Evolutionary conservation across 2,329 filamentous ascomycete species (phyloP).

Genomic region (Colletotrichum somersetense): DNA sequence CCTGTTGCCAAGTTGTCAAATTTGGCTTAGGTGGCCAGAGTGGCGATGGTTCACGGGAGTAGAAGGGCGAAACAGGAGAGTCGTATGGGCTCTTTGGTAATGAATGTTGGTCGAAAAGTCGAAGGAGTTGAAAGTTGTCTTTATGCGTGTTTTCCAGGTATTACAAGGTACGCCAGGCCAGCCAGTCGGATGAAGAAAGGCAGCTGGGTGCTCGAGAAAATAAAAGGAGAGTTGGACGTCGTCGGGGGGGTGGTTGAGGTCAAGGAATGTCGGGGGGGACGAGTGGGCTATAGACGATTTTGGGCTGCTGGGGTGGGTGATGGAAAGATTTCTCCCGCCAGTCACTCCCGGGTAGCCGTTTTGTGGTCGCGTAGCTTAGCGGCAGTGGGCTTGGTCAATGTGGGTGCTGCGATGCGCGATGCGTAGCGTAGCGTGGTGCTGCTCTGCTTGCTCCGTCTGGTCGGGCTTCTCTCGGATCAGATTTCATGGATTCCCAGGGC

Average conservation of each 20-base stretch:
- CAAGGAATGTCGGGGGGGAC: conserved; percentile 44
- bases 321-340: conserved; percentile 41
- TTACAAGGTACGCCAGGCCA: conserved; percentile 43
- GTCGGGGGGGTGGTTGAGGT: conserved; percentile 38
- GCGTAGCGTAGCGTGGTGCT: conserved; percentile 23
- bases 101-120: conserved; percentile 40
- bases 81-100: conserved; percentile 25
- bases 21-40: conserved; percentile 24
- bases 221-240: conserved; percentile 40
- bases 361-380: conserved; percentile 39
- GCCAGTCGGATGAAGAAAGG: conserved; percentile 30
- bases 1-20: conserved; percentile 19
- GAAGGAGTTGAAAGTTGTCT: conserved; percentile 24
- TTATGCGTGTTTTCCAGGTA: conserved; percentile 39
- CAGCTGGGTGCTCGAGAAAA: conserved; percentile 38
- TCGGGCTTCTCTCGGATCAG: conserved; percentile 34
- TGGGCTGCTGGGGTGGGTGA: conserved; percentile 28
- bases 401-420: conserved; percentile 40
- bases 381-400: conserved; percentile 36
- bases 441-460: conserved; percentile 17
- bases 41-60: conserved; percentile 19
- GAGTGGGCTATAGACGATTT: conserved; percentile 38
- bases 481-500: conserved; percentile 28
- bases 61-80: conserved; percentile 28
- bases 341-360: conserved; percentile 38